Evolutionary conservation across 1,284 basidiomycete species (phyloP), one percentile per base, ranked within the genome.

Genomic region (Ganoderma boninense): DNA sequence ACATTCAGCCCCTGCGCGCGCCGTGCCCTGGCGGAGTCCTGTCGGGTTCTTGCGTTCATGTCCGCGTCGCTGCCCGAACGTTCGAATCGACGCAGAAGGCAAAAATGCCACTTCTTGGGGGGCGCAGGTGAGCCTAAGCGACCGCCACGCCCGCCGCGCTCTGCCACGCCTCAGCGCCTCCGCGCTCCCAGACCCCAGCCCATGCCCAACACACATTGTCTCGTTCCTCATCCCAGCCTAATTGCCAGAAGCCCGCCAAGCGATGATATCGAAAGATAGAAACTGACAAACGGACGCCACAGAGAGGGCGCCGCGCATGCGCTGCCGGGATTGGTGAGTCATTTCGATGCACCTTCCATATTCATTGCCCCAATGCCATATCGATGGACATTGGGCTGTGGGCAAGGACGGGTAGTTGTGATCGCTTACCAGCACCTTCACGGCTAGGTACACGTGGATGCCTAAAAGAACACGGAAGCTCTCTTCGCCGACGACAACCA

Each of bases 1-100:
- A 59, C 64, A 71, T 66, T 67, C 68, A 67, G 66, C 44, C 66
- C 65, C 29, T 71, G 63, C 61, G 64, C 64, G 66, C 64, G 69
- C 38, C 64, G 52, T 68, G 57, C 46, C 46, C 62, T 67, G 42
- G 63, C 66, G 20, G 32, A 29, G 57, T 42, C 46, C 62, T 67
- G 42, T 56, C 66, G 23, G 32, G 26, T 72, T 74, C 71, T 65
- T 69, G 71, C 73, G 73, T 54, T 74, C 73, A 75, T 75, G 60
- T 75, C 74, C 74, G 74, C 43, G 44, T n/a, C 54, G 43, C 57
- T 52, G 35, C 68, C 52, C 46, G 38, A 26, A 38, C 67, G 52
- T 65, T 59, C 59, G 60, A 46, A 42, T 66, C n/a, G 59, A 69
- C 13, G 11, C 20, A 64, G 71, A 59, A 69, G 63, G 43, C 16